A percentile compares a stretch with the other conserved stretches of the same genome.
Evolutionary conservation across 768 basidiomycete genomes (phyloP).

Genomic region (Lactarius psammicola): DNA sequence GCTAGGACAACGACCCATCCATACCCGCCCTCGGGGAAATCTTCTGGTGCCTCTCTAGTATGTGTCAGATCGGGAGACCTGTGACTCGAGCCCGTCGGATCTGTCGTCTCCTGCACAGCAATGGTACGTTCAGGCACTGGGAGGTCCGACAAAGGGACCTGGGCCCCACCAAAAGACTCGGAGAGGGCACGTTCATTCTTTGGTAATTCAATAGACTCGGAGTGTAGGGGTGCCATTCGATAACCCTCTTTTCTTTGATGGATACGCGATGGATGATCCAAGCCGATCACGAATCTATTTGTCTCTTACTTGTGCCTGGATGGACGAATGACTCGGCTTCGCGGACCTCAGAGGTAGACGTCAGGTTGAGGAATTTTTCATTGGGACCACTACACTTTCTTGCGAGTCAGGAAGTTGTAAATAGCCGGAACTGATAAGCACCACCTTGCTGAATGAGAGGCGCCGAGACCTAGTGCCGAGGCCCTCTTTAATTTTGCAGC

Average conservation of each 20-base stretch:
- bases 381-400: too few species aligned
- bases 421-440: background rate
- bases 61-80: background rate
- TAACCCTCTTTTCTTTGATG: too few species aligned
- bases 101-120: background rate
- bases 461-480: background rate
- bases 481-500: background rate
- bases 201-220: background rate
- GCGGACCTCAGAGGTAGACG: too few species aligned
- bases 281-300: background rate
- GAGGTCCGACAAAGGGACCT: background rate
- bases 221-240: background rate
- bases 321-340: background rate
- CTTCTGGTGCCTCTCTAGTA: background rate
- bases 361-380: too few species aligned
- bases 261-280: too few species aligned
- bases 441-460: background rate
- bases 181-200: background rate
- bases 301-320: too few species aligned
- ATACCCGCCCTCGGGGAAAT: constrained; percentile 36
- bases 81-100: background rate
- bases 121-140: background rate
- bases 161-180: background rate
- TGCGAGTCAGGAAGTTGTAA: background rate
- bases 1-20: constrained; percentile 37